phyloP scores from a whole-genome alignment of 1,284 basidiomycete species.

The Trichosporon faecale region DNA sequence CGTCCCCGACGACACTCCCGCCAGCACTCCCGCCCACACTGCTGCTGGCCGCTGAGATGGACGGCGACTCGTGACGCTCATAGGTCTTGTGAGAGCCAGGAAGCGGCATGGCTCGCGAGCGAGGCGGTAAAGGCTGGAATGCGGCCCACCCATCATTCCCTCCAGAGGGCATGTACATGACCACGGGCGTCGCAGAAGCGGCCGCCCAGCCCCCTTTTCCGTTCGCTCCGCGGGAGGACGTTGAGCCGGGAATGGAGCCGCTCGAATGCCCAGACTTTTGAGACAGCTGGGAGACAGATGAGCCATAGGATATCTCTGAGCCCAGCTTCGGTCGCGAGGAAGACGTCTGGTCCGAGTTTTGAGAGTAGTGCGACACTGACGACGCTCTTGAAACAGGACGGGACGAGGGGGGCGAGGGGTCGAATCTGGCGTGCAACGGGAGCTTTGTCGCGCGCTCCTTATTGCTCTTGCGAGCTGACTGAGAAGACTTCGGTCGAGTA shows the following conservation, averaged over 20 bases:
- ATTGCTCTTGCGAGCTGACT: background rate
- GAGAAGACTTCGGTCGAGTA: background rate
- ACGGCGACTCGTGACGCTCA: background rate
- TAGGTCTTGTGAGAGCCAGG: conserved; percentile 21
- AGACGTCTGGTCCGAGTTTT: background rate
- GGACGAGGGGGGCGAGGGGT: background rate
- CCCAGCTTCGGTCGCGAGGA: background rate
- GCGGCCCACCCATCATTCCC: conserved; percentile 41
- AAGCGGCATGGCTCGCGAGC: conserved; percentile 41
- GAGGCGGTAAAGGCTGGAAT: conserved; percentile 36
- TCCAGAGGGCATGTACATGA: conserved; percentile 42
- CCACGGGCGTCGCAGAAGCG: conserved; percentile 36
- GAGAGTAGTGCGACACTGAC: background rate
- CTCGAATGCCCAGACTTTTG: conserved; percentile 24
- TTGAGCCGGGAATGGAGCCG: conserved; percentile 12
- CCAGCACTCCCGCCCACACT: background rate
- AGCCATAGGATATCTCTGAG: background rate
- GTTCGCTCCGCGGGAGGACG: conserved; percentile 22
- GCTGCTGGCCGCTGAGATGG: conserved; percentile 10
- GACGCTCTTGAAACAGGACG: background rate
- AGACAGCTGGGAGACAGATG: background rate
- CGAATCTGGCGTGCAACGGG: background rate
- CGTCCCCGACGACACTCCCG: background rate
- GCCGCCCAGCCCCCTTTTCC: conserved; percentile 50
- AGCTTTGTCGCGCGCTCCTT: background rate